Conservation (phyloP, 768 basidiomycete genomes). For the Suillus bovinus region DNA sequence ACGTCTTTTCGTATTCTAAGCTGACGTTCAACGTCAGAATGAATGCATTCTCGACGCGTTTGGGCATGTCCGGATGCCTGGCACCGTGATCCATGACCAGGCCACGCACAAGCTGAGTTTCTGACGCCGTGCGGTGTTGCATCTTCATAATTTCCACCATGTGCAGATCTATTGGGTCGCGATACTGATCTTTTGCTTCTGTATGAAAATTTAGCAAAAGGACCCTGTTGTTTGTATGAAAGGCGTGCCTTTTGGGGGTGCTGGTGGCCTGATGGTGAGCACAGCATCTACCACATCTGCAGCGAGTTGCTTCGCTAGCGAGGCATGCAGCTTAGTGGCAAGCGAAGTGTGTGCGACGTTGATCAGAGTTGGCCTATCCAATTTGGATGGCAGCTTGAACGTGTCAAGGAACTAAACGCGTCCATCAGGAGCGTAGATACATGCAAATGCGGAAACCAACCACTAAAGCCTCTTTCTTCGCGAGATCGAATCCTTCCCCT, state of each 20-base stretch:
- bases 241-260: constrained; percentile 56
- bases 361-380: constrained; percentile 90
- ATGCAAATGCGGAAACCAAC: constrained; percentile 48
- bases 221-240: constrained; percentile 28
- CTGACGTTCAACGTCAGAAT: constrained; percentile 96
- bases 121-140: constrained; percentile 97
- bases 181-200: constrained; percentile 69
- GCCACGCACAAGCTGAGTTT: constrained; percentile 94
- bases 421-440: constrained; percentile 23
- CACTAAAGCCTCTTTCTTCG: constrained; percentile 90
- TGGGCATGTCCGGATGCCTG: constrained; percentile 99
- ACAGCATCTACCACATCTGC: constrained; percentile 97
- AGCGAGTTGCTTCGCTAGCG: constrained; percentile 84
- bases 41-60: constrained; percentile 94
- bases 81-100: constrained; percentile 97
- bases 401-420: constrained; percentile 80
- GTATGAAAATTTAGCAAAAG: constrained; percentile 24
- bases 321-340: constrained; percentile 84
- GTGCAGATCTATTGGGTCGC: constrained; percentile 94
- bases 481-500: constrained; percentile 93
- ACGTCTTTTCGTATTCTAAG: constrained; percentile 99
- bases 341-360: constrained; percentile 95
- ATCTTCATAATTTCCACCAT: constrained; percentile 99
- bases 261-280: constrained; percentile 75
- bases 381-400: constrained; percentile 75